Percentiles rank a stretch among this genome's conserved stretches.
Evolutionary conservation across 768 basidiomycete genomes (phyloP).

Genomic region (Coprinellus aureogranulatus): DNA sequence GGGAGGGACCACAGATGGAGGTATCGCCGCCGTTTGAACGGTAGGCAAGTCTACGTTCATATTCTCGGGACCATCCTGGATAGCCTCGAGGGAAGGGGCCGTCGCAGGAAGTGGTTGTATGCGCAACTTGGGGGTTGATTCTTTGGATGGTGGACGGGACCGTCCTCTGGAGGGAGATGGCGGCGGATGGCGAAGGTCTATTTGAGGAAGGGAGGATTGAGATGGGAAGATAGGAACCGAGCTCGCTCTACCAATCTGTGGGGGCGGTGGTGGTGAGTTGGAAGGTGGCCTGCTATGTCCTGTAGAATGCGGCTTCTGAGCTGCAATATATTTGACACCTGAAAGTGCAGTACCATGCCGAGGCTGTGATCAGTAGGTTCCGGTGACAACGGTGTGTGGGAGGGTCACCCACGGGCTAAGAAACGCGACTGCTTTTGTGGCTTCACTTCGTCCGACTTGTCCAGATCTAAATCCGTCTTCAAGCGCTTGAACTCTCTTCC

Average conservation of each 20-base stretch:
- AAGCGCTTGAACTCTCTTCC: conserved; percentile 36
- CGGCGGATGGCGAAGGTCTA: conserved; percentile 45
- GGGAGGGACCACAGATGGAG: neutral
- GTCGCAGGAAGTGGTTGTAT: conserved; percentile 21
- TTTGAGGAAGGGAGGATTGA: conserved; percentile 27
- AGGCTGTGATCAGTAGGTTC: conserved; percentile 27
- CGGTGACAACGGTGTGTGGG: conserved; percentile 34
- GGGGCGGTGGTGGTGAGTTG: conserved; percentile 15
- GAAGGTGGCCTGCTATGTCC: neutral
- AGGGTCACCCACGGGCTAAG: neutral
- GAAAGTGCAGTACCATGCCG: conserved; percentile 19
- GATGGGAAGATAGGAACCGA: conserved; percentile 45
- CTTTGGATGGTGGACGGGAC: conserved; percentile 46
- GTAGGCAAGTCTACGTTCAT: conserved; percentile 23
- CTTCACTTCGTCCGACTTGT: conserved; percentile 10
- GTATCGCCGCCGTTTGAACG: neutral
- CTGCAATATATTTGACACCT: conserved; percentile 17
- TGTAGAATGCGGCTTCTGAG: conserved; percentile 26
- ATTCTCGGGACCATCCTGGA: conserved; percentile 19
- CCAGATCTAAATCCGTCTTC: conserved; percentile 25
- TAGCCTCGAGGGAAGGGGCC: conserved; percentile 12
- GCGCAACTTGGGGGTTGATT: conserved; percentile 31
- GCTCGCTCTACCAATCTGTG: conserved; percentile 35
- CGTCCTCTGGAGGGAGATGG: conserved; percentile 37
- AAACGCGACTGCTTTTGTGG: conserved; percentile 11